Evolutionary conservation across 768 basidiomycete species (phyloP).

Genomic region (Russula ochroleuca): DNA sequence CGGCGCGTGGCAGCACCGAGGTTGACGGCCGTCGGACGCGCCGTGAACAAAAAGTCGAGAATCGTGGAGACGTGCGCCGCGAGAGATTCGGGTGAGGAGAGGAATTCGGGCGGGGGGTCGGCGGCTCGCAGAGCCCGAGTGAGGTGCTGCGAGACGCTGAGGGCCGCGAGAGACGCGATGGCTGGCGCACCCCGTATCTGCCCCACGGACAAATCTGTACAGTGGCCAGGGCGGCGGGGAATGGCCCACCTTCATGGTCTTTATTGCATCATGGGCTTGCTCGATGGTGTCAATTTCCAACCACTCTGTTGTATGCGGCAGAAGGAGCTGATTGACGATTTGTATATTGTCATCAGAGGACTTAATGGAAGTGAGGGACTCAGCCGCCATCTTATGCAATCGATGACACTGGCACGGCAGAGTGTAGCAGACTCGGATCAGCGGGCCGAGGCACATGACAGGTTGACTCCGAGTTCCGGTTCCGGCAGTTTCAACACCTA

Average conservation of each 20-base stretch:
- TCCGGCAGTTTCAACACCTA: too few species aligned
- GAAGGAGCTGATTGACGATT: conserved; percentile 85
- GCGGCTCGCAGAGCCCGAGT: conserved; percentile 46
- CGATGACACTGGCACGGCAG: too few species aligned
- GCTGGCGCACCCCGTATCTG: conserved; percentile 91
- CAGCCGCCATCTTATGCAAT: conserved; percentile 22
- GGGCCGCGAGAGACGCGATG: conserved; percentile 86
- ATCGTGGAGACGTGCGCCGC: conserved; percentile 51
- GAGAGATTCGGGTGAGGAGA: conserved; percentile 51
- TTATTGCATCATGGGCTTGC: conserved; percentile 90
- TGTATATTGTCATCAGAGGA: conserved; percentile 55
- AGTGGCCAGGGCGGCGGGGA: background rate
- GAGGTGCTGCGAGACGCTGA: conserved; percentile 67
- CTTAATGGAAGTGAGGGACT: conserved; percentile 39
- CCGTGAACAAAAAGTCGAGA: conserved; percentile 71
- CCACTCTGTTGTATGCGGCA: conserved; percentile 70
- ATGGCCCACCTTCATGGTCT: conserved; percentile 78
- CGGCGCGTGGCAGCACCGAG: conserved; percentile 81
- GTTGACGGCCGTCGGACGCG: conserved; percentile 96
- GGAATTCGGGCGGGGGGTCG: conserved; percentile 48
- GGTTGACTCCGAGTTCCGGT: too few species aligned
- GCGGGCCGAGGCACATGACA: too few species aligned
- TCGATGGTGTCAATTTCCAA: conserved; percentile 65
- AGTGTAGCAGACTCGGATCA: background rate
- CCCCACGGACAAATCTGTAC: background rate